Evolutionary conservation across 2,329 filamentous ascomycete species (phyloP).

Genomic region (Elsinoe fawcettii): DNA sequence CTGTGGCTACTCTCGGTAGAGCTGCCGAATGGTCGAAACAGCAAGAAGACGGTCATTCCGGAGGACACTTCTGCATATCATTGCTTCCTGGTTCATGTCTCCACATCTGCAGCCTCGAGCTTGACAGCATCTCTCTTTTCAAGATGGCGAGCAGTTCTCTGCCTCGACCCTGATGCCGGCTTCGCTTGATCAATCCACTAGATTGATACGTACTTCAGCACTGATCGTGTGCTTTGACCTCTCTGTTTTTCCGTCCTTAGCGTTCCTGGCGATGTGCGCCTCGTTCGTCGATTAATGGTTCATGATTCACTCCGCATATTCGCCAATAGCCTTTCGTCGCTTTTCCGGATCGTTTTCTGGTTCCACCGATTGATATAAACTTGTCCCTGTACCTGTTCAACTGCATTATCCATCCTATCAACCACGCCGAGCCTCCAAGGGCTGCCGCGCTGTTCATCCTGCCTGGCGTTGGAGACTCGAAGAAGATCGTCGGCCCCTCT

Average conservation of each 20-base stretch:
- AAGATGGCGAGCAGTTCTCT: not conserved
- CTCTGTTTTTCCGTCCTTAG: not conserved
- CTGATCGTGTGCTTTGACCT: not conserved
- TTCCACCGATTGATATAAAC: not conserved
- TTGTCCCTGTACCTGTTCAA: conserved; percentile 1
- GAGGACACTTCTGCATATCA: no score
- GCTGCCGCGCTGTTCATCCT: not conserved
- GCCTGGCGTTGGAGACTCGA: not conserved
- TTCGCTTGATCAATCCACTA: not conserved
- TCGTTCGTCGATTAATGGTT: not conserved
- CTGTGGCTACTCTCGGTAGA: no score
- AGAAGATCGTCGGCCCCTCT: not conserved
- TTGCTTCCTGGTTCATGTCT: not conserved
- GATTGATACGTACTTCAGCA: not conserved
- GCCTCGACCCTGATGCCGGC: not conserved
- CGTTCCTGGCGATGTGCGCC: not conserved
- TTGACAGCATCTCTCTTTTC: not conserved
- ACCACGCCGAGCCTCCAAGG: not conserved
- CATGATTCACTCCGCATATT: not conserved
- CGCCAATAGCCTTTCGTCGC: not conserved
- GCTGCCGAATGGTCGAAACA: not conserved
- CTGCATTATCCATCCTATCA: not conserved
- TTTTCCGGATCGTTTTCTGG: not conserved
- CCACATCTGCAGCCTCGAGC: not conserved
- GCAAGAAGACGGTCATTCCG: no score